Percentiles rank a stretch among this genome's conserved stretches.
phyloP scores from a whole-genome alignment of 495 filamentous ascomycete genomes.

The Neurospora sp. region DNA sequence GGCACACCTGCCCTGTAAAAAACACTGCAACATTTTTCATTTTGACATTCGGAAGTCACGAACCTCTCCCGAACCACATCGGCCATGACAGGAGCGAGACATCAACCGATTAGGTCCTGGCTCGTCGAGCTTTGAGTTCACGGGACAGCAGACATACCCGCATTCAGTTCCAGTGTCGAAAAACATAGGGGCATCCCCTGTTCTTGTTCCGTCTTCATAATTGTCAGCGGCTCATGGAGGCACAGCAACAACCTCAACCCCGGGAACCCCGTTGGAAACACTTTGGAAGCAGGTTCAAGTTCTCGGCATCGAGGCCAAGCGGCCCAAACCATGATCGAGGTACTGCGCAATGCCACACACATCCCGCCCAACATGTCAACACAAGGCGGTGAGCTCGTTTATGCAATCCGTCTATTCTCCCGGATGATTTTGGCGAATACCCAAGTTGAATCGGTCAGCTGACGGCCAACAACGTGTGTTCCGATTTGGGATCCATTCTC shows the following conservation, averaged over 20 bases:
- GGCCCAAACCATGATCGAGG: background rate
- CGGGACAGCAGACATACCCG: background rate
- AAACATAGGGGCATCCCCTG: background rate
- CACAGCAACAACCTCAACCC: background rate
- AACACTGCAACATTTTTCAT: background rate
- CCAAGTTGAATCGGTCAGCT: background rate
- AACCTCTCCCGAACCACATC: background rate
- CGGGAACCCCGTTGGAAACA: background rate
- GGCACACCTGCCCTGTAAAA: background rate
- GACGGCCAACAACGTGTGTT: background rate
- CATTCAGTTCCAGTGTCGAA: background rate
- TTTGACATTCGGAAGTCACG: background rate
- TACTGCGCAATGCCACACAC: background rate
- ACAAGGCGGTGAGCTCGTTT: background rate
- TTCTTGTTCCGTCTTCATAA: background rate
- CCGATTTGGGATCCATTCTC: background rate
- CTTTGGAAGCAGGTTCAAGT: background rate
- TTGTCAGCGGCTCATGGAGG: background rate
- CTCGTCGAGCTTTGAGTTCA: background rate
- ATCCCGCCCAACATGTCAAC: background rate
- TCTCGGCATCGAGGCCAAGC: background rate
- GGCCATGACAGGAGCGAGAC: background rate
- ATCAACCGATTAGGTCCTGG: background rate
- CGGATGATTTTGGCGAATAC: background rate
- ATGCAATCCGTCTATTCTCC: background rate